Conservation (phyloP, 2,329 filamentous ascomycete species). For the Leptosphaerulina australis region DNA sequence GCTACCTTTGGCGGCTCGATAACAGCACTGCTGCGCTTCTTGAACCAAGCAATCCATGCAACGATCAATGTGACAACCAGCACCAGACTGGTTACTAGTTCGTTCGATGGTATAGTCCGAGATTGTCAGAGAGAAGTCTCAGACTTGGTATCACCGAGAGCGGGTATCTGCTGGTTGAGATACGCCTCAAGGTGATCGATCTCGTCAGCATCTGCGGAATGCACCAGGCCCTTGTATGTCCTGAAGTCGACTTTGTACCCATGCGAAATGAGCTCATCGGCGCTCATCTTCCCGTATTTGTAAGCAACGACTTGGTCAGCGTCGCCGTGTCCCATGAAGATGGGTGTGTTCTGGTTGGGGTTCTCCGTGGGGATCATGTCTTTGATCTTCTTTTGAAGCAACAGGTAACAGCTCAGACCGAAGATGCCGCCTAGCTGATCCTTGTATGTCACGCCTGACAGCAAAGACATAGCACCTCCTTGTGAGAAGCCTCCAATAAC, state of each 20-base stretch:
- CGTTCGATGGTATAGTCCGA: slow-evolving; percentile 10
- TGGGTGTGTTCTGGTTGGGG: slow-evolving; percentile 75
- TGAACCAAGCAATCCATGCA: slow-evolving; percentile 39
- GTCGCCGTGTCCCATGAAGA: slow-evolving; percentile 90
- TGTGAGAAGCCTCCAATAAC: slow-evolving; percentile 85
- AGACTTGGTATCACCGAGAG: slow-evolving; percentile 47
- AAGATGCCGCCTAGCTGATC: slow-evolving; percentile 86
- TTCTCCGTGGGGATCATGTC: slow-evolving; percentile 51
- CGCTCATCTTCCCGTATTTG: slow-evolving; percentile 70
- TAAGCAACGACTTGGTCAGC: slow-evolving; percentile 74
- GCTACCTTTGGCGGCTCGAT: not conserved
- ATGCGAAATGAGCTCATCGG: slow-evolving; percentile 68
- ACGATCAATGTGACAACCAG: slow-evolving; percentile 32
- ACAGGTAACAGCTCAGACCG: slow-evolving; percentile 80
- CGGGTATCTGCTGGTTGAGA: slow-evolving; percentile 59
- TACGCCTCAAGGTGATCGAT: slow-evolving; percentile 79
- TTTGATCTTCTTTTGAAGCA: slow-evolving; percentile 70
- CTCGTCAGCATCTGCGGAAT: slow-evolving; percentile 78
- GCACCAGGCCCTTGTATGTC: slow-evolving; percentile 72
- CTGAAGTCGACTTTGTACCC: slow-evolving; percentile 78
- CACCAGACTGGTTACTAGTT: slow-evolving; percentile 31
- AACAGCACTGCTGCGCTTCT: slow-evolving; percentile 5
- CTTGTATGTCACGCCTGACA: slow-evolving; percentile 75
- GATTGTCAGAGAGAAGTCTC: slow-evolving; percentile 44
- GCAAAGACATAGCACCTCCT: slow-evolving; percentile 84